Evolutionary conservation across 805 yeast genomes (phyloP).

Genomic region (Hagleromyces aurorensis): DNA sequence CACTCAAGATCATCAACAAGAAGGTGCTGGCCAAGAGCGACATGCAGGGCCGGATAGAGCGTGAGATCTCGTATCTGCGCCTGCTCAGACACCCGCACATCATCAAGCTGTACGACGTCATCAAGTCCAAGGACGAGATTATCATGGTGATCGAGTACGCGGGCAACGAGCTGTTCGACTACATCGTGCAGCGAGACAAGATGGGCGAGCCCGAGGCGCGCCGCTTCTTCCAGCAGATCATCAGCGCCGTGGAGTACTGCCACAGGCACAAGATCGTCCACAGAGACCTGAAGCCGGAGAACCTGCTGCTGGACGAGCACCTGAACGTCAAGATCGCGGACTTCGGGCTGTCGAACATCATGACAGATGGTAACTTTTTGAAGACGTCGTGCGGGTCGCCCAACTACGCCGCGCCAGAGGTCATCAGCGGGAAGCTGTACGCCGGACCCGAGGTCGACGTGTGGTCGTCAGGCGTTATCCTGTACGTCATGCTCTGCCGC

Average conservation of each 20-base stretch:
- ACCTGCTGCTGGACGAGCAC: slow-evolving; percentile 78
- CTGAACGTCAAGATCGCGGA: slow-evolving; percentile 93
- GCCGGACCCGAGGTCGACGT: slow-evolving; percentile 99
- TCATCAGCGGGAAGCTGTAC: slow-evolving; percentile 84
- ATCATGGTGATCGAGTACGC: slow-evolving; percentile 97
- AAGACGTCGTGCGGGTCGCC: slow-evolving; percentile 96
- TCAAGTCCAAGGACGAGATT: slow-evolving; percentile 89
- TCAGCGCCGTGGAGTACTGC: slow-evolving; percentile 94
- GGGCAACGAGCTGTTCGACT: slow-evolving; percentile 92
- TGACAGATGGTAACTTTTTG: slow-evolving; percentile 95
- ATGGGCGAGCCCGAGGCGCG: slow-evolving; percentile 90
- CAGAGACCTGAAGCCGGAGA: slow-evolving; percentile 94
- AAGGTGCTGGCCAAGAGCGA: slow-evolving; percentile 89
- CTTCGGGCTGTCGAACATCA: slow-evolving; percentile 87
- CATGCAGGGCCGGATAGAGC: slow-evolving; percentile 94
- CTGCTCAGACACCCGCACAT: slow-evolving; percentile 92
- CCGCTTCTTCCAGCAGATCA: slow-evolving; percentile 90
- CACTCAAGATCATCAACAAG: slow-evolving; percentile 85
- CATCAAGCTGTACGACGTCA: slow-evolving; percentile 90
- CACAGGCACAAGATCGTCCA: slow-evolving; percentile 95
- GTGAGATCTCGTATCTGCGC: slow-evolving; percentile 86
- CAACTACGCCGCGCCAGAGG: slow-evolving; percentile 97
- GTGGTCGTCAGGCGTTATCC: slow-evolving; percentile 94
- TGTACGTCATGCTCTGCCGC: slow-evolving; percentile 94
- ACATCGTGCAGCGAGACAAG: slow-evolving; percentile 87